phyloP scores from a whole-genome alignment of 371 early-diverging fungal genomes.

The Rhizopus delemar region DNA sequence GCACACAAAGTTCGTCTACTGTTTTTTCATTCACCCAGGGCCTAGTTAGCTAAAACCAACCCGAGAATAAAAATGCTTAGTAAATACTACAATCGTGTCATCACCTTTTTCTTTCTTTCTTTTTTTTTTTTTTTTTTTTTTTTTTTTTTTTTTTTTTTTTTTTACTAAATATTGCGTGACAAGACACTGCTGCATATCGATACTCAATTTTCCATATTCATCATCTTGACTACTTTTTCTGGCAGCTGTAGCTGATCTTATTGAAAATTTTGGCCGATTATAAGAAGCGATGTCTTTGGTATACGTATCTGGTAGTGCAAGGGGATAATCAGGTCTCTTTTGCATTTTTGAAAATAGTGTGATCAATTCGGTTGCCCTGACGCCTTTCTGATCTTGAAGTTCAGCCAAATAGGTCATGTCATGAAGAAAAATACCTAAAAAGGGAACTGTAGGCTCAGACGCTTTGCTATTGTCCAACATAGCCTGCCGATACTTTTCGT shows the following conservation, averaged over 20 bases:
- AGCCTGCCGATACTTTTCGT: constrained; percentile 61
- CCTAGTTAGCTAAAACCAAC: constrained; percentile 53
- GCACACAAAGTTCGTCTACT: constrained; percentile 71
- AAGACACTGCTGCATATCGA: constrained; percentile 51
- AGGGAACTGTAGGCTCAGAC: constrained; percentile 70
- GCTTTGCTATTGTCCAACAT: constrained; percentile 5
- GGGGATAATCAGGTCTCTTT: constrained; percentile 62
- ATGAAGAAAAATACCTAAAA: constrained; percentile 76
- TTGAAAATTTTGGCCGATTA: not conserved
- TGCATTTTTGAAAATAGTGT: constrained; percentile 54
- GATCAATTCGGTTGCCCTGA: constrained; percentile 50
- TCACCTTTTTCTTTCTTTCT: constrained; percentile 6
- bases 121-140: not conserved
- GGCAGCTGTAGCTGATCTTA: constrained; percentile 18
- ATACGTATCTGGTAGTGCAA: constrained; percentile 49
- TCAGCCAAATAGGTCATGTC: constrained; percentile 75
- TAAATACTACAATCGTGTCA: constrained; percentile 18
- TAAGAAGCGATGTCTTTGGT: constrained; percentile 40
- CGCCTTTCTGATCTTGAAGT: constrained; percentile 41
- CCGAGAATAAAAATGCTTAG: too few species aligned
- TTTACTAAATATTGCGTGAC: constrained; percentile 70
- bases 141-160: not conserved
- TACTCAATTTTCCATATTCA: constrained; percentile 24
- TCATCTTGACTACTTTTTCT: constrained; percentile 27
- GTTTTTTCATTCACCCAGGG: constrained; percentile 68